Conservation (phyloP, 2,329 filamentous ascomycete genomes). For the Bertia moriformis region DNA sequence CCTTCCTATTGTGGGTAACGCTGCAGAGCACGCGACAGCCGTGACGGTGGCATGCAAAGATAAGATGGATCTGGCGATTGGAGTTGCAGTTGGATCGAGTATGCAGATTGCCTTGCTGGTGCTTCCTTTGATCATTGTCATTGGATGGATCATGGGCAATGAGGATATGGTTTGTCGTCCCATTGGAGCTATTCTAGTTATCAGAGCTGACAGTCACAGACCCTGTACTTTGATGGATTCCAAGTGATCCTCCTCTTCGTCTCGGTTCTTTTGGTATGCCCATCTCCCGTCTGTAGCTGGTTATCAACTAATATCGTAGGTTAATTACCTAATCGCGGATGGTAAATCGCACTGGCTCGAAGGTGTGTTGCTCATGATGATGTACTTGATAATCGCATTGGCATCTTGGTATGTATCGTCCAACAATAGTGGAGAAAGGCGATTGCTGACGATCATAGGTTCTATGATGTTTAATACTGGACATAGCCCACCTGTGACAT, state of each 20-base stretch:
- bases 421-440: too few relatives aligned
- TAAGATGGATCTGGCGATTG: conserved; percentile 74
- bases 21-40: conserved; percentile 68
- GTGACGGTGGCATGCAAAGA: conserved; percentile 70
- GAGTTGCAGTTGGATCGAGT: conserved; percentile 64
- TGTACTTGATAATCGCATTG: conserved; percentile 67
- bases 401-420: conserved; percentile 47
- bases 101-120: conserved; percentile 73
- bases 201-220: conserved; percentile 24
- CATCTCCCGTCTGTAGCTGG: neutral
- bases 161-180: conserved; percentile 37
- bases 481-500: too few relatives aligned
- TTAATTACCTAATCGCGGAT: conserved; percentile 70
- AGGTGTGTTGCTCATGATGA: conserved; percentile 59
- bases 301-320: neutral
- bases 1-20: conserved; percentile 70
- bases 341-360: conserved; percentile 75
- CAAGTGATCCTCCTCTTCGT: conserved; percentile 78
- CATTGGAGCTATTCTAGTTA: conserved; percentile 17
- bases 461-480: too few relatives aligned
- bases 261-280: conserved; percentile 57
- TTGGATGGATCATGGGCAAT: conserved; percentile 61
- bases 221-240: conserved; percentile 74
- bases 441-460: too few relatives aligned
- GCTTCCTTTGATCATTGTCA: conserved; percentile 61